These are phyloP conservation scores for Pestalotiopsis sp. DNA, from an alignment of 2,329 filamentous ascomycete genomes.

Conservation along the genomic window DNA sequence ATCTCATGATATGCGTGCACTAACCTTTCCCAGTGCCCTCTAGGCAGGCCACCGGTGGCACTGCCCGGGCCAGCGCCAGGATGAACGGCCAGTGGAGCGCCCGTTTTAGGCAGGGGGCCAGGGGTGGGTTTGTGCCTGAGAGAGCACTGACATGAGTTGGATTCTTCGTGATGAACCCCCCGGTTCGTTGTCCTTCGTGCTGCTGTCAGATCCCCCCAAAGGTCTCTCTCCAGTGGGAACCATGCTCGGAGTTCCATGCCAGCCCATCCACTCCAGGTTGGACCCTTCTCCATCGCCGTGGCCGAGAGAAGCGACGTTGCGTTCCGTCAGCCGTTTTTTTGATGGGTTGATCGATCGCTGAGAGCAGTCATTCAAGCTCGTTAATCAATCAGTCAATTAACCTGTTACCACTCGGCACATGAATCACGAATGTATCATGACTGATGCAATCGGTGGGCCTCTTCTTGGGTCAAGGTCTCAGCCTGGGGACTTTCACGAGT, in stretches of 20 bases:
- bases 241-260: not conserved
- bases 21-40: slow-evolving; percentile 1
- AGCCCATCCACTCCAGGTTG: not conserved
- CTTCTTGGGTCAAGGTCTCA: not conserved
- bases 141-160: not conserved
- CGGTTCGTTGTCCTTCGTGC: not conserved
- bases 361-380: not conserved
- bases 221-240: not conserved
- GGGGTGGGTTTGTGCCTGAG: slow-evolving; percentile 2
- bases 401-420: not conserved
- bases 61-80: not conserved
- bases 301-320: slow-evolving; percentile 4
- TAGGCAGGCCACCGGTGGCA: slow-evolving; percentile 6
- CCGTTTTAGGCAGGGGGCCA: not conserved
- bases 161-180: slow-evolving; percentile 4
- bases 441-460: not conserved
- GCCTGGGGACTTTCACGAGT: not conserved
- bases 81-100: not conserved
- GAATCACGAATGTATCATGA: not conserved
- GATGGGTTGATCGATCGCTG: no score
- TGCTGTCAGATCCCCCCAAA: not conserved
- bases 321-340: not conserved
- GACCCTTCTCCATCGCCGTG: not conserved
- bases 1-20: not conserved
- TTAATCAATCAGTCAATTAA: not conserved